These are phyloP conservation scores for Voacanga thouarsii DNA, from an alignment of 257 asterid genomes.

Conservation along the genomic window DNA sequence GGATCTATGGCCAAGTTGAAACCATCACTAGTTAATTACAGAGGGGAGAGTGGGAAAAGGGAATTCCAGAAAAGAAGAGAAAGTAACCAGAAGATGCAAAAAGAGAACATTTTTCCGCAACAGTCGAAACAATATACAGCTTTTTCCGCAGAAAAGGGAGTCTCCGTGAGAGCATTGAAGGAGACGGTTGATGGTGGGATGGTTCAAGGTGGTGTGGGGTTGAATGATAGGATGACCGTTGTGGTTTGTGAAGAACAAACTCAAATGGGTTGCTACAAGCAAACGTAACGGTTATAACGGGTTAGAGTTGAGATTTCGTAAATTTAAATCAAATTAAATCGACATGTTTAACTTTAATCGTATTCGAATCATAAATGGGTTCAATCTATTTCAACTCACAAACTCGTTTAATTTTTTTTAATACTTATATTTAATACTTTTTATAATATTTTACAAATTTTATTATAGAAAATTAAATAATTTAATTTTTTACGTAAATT, in stretches of 20 bases:
- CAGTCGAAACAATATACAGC: conserved; percentile 8
- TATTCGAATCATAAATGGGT: too few relatives aligned
- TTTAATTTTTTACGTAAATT: too few relatives aligned
- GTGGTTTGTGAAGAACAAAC: conserved; percentile 40
- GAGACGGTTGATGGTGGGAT: neutral
- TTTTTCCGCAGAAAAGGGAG: conserved; percentile 16
- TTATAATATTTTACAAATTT: too few relatives aligned
- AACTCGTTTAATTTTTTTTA: too few relatives aligned
- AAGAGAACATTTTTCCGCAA: conserved; percentile 16
- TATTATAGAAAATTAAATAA: too few relatives aligned
- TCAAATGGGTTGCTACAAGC: too few relatives aligned
- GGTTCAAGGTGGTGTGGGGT: neutral
- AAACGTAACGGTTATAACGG: too few relatives aligned
- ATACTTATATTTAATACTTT: too few relatives aligned
- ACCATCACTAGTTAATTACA: conserved; percentile 1
- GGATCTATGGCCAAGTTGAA: conserved; percentile 1
- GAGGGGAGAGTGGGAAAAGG: neutral
- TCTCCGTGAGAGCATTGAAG: neutral
- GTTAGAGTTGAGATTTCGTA: too few relatives aligned
- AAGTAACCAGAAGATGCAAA: conserved; percentile 19
- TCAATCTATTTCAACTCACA: too few relatives aligned
- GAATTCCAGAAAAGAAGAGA: conserved; percentile 11
- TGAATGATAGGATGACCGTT: conserved; percentile 23
- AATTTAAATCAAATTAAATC: too few relatives aligned
- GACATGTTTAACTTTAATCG: too few relatives aligned